Percentiles rank a stretch among this genome's conserved stretches.
Evolutionary conservation across 805 yeast genomes (phyloP).

Genomic region (Schizosaccharomyces cryophilus): DNA sequence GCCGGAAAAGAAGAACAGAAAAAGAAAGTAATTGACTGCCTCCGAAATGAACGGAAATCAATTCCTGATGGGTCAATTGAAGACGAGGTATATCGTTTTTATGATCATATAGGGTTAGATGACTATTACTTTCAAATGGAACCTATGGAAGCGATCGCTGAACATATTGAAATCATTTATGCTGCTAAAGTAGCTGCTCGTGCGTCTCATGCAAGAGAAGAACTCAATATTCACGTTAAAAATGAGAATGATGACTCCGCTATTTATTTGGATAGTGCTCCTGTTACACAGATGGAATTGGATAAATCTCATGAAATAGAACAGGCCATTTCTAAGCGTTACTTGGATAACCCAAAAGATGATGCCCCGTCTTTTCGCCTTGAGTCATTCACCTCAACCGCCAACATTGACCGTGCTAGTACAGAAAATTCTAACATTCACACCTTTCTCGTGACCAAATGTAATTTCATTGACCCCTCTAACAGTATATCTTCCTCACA

Average conservation of each 20-base stretch:
- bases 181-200: constrained; percentile 82
- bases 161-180: constrained; percentile 68
- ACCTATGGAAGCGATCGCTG: constrained; percentile 51
- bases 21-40: neutral
- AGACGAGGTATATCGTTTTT: constrained; percentile 35
- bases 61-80: neutral
- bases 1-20: neutral
- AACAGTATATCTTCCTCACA: constrained; percentile 9
- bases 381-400: constrained; percentile 51
- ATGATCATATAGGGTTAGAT: constrained; percentile 38
- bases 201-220: constrained; percentile 27
- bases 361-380: constrained; percentile 29
- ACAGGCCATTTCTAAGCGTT: constrained; percentile 48
- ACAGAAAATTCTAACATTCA: constrained; percentile 24
- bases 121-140: constrained; percentile 69
- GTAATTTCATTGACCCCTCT: constrained; percentile 22
- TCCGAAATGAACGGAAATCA: neutral
- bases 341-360: constrained; percentile 21
- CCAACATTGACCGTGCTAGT: constrained; percentile 13
- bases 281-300: constrained; percentile 23
- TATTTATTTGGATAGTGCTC: constrained; percentile 47
- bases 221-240: constrained; percentile 50
- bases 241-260: constrained; percentile 69
- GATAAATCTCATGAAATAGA: constrained; percentile 19
- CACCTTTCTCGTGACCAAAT: constrained; percentile 67